A percentile compares a stretch with the other conserved stretches of the same genome.
These are phyloP conservation scores for Podospora pseudopauciseta DNA, from an alignment of 495 filamentous ascomycete genomes.

Conservation along the genomic window DNA sequence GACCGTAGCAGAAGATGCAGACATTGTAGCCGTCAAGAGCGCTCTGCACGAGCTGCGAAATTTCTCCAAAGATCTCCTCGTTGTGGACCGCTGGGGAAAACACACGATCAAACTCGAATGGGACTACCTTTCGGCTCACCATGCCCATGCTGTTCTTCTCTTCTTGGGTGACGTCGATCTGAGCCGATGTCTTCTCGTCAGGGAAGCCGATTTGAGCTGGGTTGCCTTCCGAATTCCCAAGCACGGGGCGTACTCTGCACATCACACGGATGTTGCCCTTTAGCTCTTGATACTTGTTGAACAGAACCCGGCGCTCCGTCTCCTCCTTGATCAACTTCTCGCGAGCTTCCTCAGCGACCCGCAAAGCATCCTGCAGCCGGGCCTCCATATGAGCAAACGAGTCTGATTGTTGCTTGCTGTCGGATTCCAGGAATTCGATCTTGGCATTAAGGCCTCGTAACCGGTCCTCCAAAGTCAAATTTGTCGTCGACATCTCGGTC, in stretches of 20 bases:
- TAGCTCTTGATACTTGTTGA: conserved; percentile 98
- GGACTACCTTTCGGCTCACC: conserved; percentile 67
- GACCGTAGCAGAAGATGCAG: conserved; percentile 98
- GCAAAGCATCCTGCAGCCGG: conserved; percentile 70
- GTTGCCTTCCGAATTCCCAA: conserved; percentile 54
- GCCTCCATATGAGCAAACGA: conserved; percentile 73
- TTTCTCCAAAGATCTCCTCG: conserved; percentile 88
- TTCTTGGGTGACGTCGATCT: conserved; percentile 76
- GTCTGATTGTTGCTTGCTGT: conserved; percentile 77
- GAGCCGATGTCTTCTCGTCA: conserved; percentile 74
- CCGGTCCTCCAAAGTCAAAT: conserved; percentile 65
- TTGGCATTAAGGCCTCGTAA: conserved; percentile 70
- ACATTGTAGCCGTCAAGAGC: conserved; percentile 98
- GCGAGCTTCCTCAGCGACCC: conserved; percentile 62
- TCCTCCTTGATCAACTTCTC: conserved; percentile 89
- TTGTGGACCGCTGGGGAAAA: conserved; percentile 78
- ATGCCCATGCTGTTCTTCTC: conserved; percentile 80
- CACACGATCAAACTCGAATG: conserved; percentile 91
- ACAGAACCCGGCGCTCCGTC: conserved; percentile 82
- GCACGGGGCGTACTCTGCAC: conserved; percentile 86
- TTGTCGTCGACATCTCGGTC: conserved; percentile 59
- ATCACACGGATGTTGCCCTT: conserved; percentile 99
- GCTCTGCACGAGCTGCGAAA: conserved; percentile 93
- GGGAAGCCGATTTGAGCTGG: conserved; percentile 72
- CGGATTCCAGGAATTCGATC: conserved; percentile 83